These are phyloP conservation scores for Penicillium thymicola DNA, from an alignment of 2,329 filamentous ascomycete species.

Conservation along the genomic window DNA sequence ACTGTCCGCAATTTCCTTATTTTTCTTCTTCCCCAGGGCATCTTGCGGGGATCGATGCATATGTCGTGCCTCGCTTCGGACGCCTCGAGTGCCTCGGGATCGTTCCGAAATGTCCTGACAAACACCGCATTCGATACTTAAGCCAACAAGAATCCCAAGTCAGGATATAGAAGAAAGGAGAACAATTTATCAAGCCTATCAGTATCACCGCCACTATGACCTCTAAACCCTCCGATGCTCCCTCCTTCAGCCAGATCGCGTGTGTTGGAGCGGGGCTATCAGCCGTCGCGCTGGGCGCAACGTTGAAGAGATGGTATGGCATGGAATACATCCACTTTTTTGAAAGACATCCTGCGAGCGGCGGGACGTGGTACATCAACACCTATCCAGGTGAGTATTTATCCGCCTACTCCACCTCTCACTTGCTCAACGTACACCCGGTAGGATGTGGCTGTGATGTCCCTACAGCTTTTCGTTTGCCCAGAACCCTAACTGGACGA, in stretches of 20 bases:
- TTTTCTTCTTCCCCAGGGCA: no score
- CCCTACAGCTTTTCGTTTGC: constrained; percentile 57
- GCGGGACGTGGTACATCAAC: constrained; percentile 63
- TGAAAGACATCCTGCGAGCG: constrained; percentile 53
- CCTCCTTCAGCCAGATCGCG: constrained; percentile 26
- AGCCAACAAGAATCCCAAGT: neutral
- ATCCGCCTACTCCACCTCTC: no score
- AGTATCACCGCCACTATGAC: neutral
- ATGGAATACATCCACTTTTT: constrained; percentile 60
- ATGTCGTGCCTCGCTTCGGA: neutral
- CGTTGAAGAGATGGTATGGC: constrained; percentile 55
- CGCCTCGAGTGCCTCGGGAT: neutral
- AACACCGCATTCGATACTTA: neutral
- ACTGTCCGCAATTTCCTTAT: no score
- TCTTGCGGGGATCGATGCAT: neutral
- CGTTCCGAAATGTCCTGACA: neutral
- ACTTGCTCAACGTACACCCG: neutral
- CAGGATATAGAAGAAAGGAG: no score
- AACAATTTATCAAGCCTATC: neutral
- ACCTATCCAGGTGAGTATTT: constrained; percentile 50
- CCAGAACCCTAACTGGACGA: constrained; percentile 51
- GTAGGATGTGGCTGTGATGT: constrained; percentile 51
- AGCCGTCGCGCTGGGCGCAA: constrained; percentile 58
- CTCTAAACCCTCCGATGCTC: neutral
- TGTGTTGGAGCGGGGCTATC: constrained; percentile 58